Conservation (phyloP, 371 early-diverging fungal genomes). For the Mucor plumbeus region DNA sequence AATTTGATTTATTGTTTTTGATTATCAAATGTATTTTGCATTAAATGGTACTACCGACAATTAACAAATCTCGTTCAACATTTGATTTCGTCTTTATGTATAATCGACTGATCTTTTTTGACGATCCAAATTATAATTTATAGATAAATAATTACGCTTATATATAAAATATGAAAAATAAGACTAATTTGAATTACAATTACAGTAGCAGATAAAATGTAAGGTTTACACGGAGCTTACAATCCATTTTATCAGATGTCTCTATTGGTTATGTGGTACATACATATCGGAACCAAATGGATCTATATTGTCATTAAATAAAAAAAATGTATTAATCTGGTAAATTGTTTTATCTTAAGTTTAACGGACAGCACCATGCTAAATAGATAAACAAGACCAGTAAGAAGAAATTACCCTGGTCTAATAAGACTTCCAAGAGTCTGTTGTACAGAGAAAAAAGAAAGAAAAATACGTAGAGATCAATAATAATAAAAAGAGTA, state of each 20-base stretch:
- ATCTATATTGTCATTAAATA: background rate
- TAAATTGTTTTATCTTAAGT: background rate
- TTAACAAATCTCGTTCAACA: too few relatives aligned
- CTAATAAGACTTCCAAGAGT: background rate
- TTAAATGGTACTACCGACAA: too few relatives aligned
- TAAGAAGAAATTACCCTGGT: background rate
- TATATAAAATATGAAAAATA: background rate
- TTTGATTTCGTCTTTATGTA: too few relatives aligned
- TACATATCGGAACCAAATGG: background rate
- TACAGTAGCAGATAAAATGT: background rate
- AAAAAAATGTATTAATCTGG: background rate
- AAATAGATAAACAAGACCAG: too few relatives aligned
- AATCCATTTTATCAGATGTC: slow-evolving; percentile 4
- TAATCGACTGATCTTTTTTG: too few relatives aligned
- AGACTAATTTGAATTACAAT: background rate
- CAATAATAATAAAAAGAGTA: too few relatives aligned
- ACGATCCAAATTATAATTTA: too few relatives aligned
- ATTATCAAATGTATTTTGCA: too few relatives aligned
- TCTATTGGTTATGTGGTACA: slow-evolving; percentile 4
- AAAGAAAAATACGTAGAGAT: background rate
- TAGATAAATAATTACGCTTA: background rate
- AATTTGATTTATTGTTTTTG: background rate
- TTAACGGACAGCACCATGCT: background rate
- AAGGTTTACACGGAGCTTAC: slow-evolving; percentile 4
- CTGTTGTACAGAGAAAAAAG: background rate